Percentiles rank a stretch among this genome's conserved stretches.
Evolutionary conservation across 345 rosid genomes (phyloP).

Genomic region (Boechera retrofracta): DNA sequence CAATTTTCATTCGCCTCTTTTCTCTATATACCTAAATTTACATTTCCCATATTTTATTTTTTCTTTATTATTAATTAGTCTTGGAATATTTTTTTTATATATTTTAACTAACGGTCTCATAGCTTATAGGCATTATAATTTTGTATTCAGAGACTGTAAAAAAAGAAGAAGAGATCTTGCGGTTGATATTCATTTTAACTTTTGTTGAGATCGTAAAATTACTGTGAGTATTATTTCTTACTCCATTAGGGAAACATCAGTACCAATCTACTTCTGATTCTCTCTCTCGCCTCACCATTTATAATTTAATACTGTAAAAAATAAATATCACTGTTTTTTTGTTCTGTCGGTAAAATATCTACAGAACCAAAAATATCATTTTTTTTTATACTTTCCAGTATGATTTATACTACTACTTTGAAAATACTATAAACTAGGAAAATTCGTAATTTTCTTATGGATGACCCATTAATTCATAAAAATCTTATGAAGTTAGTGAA

Average conservation of each 20-base stretch:
- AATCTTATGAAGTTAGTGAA: not conserved
- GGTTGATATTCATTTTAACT: constrained; percentile 21
- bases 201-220: constrained; percentile 34
- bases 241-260: constrained; percentile 48
- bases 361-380: constrained; percentile 17
- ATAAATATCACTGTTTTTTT: constrained; percentile 13
- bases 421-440: constrained; percentile 6
- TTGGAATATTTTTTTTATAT: not conserved
- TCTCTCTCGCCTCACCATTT: constrained; percentile 37
- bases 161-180: constrained; percentile 3
- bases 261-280: constrained; percentile 47
- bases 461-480: not conserved
- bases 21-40: constrained; percentile 33
- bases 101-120: constrained; percentile 26
- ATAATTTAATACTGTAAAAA: constrained; percentile 9
- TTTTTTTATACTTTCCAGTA: not conserved
- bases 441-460: not conserved
- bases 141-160: not conserved
- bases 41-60: constrained; percentile 30
- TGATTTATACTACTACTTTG: not conserved
- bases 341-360: constrained; percentile 35
- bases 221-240: constrained; percentile 38
- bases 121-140: constrained; percentile 5
- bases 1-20: constrained; percentile 32
- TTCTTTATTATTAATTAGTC: not conserved